Conservation (phyloP, 2,329 filamentous ascomycete species). For the Geosmithia flava region DNA sequence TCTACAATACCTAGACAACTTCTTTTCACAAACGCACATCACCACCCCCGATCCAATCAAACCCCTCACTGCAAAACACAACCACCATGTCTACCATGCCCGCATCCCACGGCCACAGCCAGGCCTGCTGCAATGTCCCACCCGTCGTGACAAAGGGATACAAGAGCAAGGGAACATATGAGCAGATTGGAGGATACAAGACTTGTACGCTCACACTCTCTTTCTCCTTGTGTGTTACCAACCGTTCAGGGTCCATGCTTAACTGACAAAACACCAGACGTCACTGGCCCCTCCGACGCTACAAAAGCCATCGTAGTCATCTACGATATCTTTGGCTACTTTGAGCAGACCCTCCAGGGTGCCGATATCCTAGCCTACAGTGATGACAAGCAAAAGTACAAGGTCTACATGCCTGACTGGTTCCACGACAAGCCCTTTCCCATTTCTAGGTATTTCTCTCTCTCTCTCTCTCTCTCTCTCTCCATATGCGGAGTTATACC, state of each 20-base stretch:
- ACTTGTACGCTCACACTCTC: conserved; percentile 23
- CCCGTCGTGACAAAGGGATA: conserved; percentile 45
- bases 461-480: background rate
- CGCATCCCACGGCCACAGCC: conserved; percentile 34
- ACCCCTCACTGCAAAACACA: background rate
- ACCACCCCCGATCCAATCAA: too few relatives aligned
- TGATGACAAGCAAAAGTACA: conserved; percentile 54
- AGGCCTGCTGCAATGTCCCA: conserved; percentile 46
- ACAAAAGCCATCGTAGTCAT: conserved; percentile 49
- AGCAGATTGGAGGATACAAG: conserved; percentile 41
- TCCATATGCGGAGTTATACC: background rate
- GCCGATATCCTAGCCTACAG: conserved; percentile 51
- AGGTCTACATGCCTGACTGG: conserved; percentile 85
- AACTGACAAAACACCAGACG: conserved; percentile 18
- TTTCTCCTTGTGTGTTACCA: too few relatives aligned
- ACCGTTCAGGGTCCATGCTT: too few relatives aligned
- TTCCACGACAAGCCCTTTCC: conserved; percentile 61
- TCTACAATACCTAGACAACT: too few relatives aligned
- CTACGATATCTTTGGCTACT: conserved; percentile 61
- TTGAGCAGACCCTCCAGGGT: conserved; percentile 56
- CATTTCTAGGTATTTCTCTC: conserved; percentile 30
- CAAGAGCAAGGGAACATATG: conserved; percentile 40
- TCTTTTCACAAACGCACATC: too few relatives aligned
- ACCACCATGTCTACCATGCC: conserved; percentile 22
- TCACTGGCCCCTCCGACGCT: conserved; percentile 32